phyloP scores from a whole-genome alignment of 1,284 basidiomycete genomes.

The Pisolithus thermaeus region DNA sequence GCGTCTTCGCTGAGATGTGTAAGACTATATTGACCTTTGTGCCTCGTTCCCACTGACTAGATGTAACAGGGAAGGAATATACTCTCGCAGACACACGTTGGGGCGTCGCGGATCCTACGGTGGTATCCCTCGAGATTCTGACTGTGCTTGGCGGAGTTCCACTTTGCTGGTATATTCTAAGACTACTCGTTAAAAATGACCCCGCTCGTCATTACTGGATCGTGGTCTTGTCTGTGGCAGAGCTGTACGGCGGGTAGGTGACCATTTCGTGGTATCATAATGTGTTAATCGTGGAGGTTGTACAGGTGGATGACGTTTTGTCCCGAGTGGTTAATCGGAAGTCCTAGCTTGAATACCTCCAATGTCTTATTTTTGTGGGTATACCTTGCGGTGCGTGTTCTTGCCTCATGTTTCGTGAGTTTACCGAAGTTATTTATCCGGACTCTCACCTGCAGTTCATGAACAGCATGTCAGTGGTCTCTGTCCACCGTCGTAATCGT shows the following conservation, averaged over 20 bases:
- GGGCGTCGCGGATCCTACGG: slow-evolving; percentile 70
- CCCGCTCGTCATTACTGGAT: slow-evolving; percentile 76
- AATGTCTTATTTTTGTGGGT: slow-evolving; percentile 57
- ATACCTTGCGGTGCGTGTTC: slow-evolving; percentile 41
- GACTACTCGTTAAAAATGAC: slow-evolving; percentile 56
- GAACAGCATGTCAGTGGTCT: slow-evolving; percentile 62
- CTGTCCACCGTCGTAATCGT: background rate
- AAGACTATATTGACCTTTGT: slow-evolving; percentile 20
- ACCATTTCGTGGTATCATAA: background rate
- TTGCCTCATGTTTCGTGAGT: slow-evolving; percentile 1
- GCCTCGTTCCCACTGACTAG: background rate
- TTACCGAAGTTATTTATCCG: background rate
- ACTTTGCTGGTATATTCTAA: slow-evolving; percentile 63
- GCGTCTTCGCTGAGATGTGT: slow-evolving; percentile 75
- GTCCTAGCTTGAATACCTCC: slow-evolving; percentile 62
- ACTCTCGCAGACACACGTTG: slow-evolving; percentile 75
- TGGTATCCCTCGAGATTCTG: slow-evolving; percentile 76
- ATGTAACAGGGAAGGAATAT: slow-evolving; percentile 52
- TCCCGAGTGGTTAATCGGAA: slow-evolving; percentile 79
- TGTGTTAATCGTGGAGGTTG: background rate
- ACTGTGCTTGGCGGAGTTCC: slow-evolving; percentile 76
- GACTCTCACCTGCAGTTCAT: slow-evolving; percentile 49
- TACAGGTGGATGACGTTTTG: slow-evolving; percentile 79
- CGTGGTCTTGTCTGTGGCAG: slow-evolving; percentile 66
- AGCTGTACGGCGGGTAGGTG: slow-evolving; percentile 69